Percentiles rank a stretch among this genome's conserved stretches.
Conservation (phyloP, 441 rosid species). For the Populus hybrid region DNA sequence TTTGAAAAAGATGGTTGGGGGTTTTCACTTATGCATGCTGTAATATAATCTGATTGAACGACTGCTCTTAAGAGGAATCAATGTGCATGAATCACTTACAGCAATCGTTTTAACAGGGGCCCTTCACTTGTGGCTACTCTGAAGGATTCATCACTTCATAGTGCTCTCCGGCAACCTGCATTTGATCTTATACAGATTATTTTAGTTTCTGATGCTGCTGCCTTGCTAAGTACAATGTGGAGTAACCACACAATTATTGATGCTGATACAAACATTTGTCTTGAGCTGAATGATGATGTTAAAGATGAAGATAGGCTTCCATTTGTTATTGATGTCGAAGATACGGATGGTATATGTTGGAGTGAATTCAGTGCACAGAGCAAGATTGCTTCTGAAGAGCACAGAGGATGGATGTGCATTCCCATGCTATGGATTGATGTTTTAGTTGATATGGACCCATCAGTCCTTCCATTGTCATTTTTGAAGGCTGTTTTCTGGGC, state of each 20-base stretch:
- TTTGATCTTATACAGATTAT: conserved; percentile 84
- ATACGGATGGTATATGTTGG: conserved; percentile 62
- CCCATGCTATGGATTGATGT: conserved; percentile 96
- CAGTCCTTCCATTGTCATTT: conserved; percentile 67
- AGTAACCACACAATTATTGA: conserved; percentile 28
- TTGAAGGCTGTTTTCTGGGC: conserved; percentile 97
- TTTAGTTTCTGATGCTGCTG: conserved; percentile 90
- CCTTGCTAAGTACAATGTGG: conserved; percentile 58
- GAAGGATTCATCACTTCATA: conserved; percentile 91
- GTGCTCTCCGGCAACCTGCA: conserved; percentile 93
- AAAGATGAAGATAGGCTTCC: conserved; percentile 39
- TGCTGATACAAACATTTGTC: conserved; percentile 27
- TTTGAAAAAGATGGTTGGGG: neutral
- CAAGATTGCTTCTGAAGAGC: conserved; percentile 56
- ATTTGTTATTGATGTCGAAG: conserved; percentile 41
- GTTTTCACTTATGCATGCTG: neutral
- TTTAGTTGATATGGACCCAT: conserved; percentile 65
- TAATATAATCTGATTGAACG: neutral
- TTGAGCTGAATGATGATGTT: conserved; percentile 41
- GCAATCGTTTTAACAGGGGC: conserved; percentile 61
- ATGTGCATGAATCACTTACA: neutral
- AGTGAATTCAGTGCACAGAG: conserved; percentile 65
- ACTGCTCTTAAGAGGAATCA: neutral
- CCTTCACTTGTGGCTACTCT: conserved; percentile 87
- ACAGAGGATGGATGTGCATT: conserved; percentile 84